Conservation (phyloP, 2,329 filamentous ascomycete species). For the Cryphonectria naterciae region DNA sequence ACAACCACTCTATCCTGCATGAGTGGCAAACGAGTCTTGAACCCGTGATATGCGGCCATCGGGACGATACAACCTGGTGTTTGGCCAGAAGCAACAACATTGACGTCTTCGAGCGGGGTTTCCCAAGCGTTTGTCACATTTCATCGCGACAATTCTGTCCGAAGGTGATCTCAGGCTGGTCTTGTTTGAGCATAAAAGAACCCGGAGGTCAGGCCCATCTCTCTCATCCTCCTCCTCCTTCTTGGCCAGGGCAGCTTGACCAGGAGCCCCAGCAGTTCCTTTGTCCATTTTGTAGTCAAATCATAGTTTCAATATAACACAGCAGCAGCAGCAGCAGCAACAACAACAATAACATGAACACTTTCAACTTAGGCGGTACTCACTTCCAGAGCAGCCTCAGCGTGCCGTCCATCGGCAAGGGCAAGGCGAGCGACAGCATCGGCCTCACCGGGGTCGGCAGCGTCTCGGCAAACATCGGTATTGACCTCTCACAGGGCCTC, state of each 20-base stretch:
- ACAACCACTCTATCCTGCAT: background rate
- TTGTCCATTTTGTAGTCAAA: background rate
- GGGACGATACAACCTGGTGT: background rate
- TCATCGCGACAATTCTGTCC: background rate
- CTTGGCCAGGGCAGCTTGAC: background rate
- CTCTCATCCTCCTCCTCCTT: background rate
- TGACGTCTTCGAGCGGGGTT: background rate
- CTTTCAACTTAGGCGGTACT: conserved; percentile 11
- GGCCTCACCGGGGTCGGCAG: conserved; percentile 15
- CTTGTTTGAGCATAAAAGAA: background rate
- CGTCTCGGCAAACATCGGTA: conserved; percentile 1
- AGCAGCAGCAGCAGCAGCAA: background rate
- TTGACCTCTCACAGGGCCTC: conserved; percentile 14
- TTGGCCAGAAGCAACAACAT: background rate
- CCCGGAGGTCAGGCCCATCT: background rate
- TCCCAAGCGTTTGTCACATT: background rate
- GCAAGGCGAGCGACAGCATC: background rate
- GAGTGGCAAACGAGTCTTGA: background rate
- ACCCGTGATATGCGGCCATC: background rate
- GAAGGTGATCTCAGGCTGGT: background rate
- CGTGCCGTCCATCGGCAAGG: conserved; percentile 4
- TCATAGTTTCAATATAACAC: background rate
- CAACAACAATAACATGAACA: conserved; percentile 10
- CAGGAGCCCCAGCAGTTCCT: background rate
- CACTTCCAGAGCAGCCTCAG: conserved; percentile 18